These are phyloP conservation scores for Phaeoacremonium minimum DNA, from an alignment of 2,329 filamentous ascomycete genomes.

Conservation along the genomic window DNA sequence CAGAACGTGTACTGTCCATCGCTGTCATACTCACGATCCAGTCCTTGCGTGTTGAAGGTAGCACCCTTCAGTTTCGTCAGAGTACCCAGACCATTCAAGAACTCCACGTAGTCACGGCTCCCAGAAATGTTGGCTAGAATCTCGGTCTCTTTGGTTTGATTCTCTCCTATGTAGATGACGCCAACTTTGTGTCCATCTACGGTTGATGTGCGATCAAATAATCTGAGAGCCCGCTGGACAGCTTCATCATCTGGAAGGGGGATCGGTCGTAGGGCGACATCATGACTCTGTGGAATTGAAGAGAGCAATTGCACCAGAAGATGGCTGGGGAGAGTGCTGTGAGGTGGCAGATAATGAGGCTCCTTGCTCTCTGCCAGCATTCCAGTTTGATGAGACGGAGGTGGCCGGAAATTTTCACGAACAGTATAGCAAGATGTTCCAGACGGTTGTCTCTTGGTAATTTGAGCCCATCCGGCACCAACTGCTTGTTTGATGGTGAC, in stretches of 20 bases:
- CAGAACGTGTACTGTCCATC: slow-evolving; percentile 89
- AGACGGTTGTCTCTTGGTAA: slow-evolving; percentile 69
- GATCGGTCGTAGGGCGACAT: slow-evolving; percentile 62
- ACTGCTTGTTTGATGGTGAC: slow-evolving; percentile 70
- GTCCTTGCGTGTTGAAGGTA: slow-evolving; percentile 86
- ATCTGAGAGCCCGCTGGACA: slow-evolving; percentile 67
- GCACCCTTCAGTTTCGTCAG: slow-evolving; percentile 77
- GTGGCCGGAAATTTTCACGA: slow-evolving; percentile 54
- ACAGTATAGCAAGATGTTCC: slow-evolving; percentile 57
- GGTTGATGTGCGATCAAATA: slow-evolving; percentile 83
- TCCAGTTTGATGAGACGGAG: slow-evolving; percentile 51
- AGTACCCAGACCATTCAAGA: slow-evolving; percentile 77
- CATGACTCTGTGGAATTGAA: slow-evolving; percentile 53
- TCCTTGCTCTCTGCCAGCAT: slow-evolving; percentile 44
- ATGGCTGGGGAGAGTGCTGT: slow-evolving; percentile 68
- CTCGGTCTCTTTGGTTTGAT: slow-evolving; percentile 75
- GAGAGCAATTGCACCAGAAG: slow-evolving; percentile 67
- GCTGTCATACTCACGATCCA: slow-evolving; percentile 71
- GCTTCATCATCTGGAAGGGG: slow-evolving; percentile 68
- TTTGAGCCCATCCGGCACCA: slow-evolving; percentile 62
- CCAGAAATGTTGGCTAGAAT: slow-evolving; percentile 85
- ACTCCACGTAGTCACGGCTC: slow-evolving; percentile 82
- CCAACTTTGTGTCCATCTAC: slow-evolving; percentile 95
- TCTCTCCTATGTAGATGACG: slow-evolving; percentile 86
- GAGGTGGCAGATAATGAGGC: slow-evolving; percentile 45